Base-by-base conservation (phyloP, 1,139 yeast genomes). In the Hemisphaericaspora subhashii region DNA sequence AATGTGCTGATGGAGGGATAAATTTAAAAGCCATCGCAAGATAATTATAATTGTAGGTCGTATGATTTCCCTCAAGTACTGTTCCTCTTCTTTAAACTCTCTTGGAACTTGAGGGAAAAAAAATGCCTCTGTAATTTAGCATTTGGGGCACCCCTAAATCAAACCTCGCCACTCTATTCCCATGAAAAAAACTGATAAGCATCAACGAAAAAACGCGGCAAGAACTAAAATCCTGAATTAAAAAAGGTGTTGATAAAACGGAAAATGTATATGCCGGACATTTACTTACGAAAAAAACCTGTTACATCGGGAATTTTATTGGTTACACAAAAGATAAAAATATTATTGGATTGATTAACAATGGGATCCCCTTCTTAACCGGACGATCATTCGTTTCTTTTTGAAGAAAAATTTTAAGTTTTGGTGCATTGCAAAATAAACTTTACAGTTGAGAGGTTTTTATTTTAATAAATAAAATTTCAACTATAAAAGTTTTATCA, bases 351-450 rank as follows among this genome's bases (percentile, higher is more conserved):
- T 23, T 29, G 32, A 29, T 29, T 17, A 29, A 17, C 4, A n/a
- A n/a, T 9, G 12, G 7, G 4, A 15, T n/a, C 5, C 27, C 28
- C 21, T 7, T 23, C 27, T 33, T 33, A 33, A 11, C 36, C 18
- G 36, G 36, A 32, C 11, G 18, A 17, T 20, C 16, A 24, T n/a
- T n/a, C n/a, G 8, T 29, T 29, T 29, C 32, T 29, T 29, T 29
- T 29, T 29, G n/a, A n/a, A n/a, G n/a, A n/a, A n/a, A n/a, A n/a
- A n/a, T n/a, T n/a, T n/a, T n/a, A n/a, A n/a, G n/a, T 24, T 24
- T 24, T 11, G 22, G 9, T 29, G 32, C 32, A 29, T 29, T 29
- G 17, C 31, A 29, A 29, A 29, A 29, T 12, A 12, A n/a, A n/a
- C n/a, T n/a, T n/a, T n/a, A n/a, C n/a, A n/a, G n/a, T n/a, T n/a